phyloP scores from a whole-genome alignment of 2,329 filamentous ascomycete genomes.

The Geosmithia flava region DNA sequence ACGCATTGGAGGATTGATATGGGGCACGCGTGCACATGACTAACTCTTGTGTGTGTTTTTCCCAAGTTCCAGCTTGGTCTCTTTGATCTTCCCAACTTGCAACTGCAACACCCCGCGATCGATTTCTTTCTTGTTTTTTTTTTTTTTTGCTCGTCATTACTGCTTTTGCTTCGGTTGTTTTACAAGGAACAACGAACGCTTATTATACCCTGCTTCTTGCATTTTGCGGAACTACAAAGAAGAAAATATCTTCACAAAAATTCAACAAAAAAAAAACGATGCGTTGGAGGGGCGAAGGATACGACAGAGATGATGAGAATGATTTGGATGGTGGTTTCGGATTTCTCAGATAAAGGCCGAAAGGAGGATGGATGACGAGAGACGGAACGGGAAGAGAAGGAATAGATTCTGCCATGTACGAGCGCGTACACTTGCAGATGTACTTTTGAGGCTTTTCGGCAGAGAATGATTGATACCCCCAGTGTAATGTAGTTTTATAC shows the following conservation, averaged over 20 bases:
- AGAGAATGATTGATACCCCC: not conserved
- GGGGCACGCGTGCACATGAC: slow-evolving; percentile 9
- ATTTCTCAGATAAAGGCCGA: no score
- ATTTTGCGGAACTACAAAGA: not conserved
- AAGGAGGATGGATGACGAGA: not conserved
- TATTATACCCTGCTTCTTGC: not conserved
- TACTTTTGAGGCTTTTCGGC: not conserved
- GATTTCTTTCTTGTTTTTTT: not conserved
- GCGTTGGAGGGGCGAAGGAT: no score
- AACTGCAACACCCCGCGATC: not conserved
- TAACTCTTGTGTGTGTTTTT: slow-evolving; percentile 15
- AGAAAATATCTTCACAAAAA: no score
- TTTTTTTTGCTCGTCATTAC: not conserved
- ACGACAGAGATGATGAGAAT: no score
- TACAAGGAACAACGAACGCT: no score
- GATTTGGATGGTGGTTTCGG: no score
- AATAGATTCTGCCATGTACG: not conserved
- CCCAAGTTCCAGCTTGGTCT: slow-evolving; percentile 18
- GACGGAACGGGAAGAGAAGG: slow-evolving; percentile 1
- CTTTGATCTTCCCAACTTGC: slow-evolving; percentile 15
- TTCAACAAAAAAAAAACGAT: no score
- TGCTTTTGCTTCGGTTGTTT: not conserved
- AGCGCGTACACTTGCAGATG: not conserved
- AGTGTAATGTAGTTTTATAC: not conserved
- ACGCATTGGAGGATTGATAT: no score